These are phyloP conservation scores for Boletus reticuloceps DNA, from an alignment of 768 basidiomycete species.

Conservation along the genomic window DNA sequence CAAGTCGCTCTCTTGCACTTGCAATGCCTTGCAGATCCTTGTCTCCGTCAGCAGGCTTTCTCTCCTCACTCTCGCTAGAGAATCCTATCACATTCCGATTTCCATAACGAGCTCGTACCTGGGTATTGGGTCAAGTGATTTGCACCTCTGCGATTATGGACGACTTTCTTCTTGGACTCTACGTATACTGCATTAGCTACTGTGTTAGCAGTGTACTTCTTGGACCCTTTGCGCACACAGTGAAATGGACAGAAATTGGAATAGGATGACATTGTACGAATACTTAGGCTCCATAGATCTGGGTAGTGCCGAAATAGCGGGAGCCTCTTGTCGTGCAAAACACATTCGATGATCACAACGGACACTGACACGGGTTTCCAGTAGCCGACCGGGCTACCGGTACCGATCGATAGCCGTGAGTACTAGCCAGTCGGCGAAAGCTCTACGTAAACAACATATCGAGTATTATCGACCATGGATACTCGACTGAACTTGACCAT, in stretches of 20 bases:
- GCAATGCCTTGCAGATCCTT: neutral
- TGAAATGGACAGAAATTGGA: neutral
- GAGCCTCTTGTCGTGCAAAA: no score
- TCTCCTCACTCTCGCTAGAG: neutral
- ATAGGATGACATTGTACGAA: neutral
- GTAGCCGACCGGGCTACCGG: no score
- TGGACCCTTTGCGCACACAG: neutral
- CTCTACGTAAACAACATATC: neutral
- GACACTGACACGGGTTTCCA: no score
- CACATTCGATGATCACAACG: no score
- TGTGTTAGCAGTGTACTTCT: neutral
- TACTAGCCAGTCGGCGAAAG: no score
- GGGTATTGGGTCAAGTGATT: neutral
- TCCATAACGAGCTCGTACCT: neutral
- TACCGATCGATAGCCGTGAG: no score
- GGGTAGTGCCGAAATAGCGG: no score
- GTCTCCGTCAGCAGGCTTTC: neutral
- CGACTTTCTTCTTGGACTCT: neutral
- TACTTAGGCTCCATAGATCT: no score
- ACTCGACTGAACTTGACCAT: conserved; percentile 32
- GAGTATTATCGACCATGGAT: conserved; percentile 11
- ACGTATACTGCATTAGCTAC: neutral
- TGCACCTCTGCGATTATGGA: neutral
- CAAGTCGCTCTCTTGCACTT: neutral
- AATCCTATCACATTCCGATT: neutral